These are phyloP conservation scores for Rhodosporidiobolus sp. DNA, from an alignment of 768 basidiomycete genomes.

Conservation along the genomic window DNA sequence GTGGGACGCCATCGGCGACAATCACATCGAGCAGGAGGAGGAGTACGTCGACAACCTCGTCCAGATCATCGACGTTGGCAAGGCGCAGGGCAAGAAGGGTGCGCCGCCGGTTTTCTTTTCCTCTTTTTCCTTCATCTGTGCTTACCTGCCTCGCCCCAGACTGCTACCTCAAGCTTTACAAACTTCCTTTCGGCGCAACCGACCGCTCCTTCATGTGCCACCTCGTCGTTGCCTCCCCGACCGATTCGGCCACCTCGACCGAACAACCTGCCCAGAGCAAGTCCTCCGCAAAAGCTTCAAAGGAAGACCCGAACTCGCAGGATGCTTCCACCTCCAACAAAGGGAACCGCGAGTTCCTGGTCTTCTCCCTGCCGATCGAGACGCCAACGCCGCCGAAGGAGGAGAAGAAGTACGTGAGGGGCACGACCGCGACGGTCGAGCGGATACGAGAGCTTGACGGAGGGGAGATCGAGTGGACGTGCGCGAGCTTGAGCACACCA, in stretches of 20 bases:
- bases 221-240: conserved; percentile 8
- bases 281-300: neutral
- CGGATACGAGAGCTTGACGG: conserved; percentile 23
- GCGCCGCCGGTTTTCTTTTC: neutral
- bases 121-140: neutral
- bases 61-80: conserved; percentile 25
- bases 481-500: conserved; percentile 35
- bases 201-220: conserved; percentile 26
- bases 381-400: neutral
- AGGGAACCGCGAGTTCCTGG: conserved; percentile 20
- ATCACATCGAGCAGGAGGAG: conserved; percentile 29
- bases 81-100: conserved; percentile 27
- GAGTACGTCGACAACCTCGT: conserved; percentile 32
- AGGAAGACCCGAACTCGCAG: neutral
- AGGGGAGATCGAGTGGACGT: conserved; percentile 27
- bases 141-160: neutral
- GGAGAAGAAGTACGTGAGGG: conserved; percentile 34
- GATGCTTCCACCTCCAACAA: neutral
- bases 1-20: conserved; percentile 21
- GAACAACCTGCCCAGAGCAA: neutral
- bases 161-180: conserved; percentile 35
- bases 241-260: neutral
- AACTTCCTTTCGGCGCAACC: conserved; percentile 33
- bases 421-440: conserved; percentile 24
- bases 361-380: conserved; percentile 29